Conservation (phyloP, 768 basidiomycete species). For the Pisolithus orientalis region DNA sequence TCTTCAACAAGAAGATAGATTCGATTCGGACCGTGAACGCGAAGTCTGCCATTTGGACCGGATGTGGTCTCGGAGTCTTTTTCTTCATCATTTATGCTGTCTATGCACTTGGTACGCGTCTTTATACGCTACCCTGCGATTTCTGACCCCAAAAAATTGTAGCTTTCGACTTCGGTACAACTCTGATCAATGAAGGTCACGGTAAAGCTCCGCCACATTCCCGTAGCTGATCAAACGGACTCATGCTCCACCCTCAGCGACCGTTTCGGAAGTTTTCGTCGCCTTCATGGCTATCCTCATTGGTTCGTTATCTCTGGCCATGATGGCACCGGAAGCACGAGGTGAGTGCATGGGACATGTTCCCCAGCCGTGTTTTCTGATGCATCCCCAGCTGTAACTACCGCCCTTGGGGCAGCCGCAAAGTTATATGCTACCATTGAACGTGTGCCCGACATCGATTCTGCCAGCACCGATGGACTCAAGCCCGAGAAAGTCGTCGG, state of each 20-base stretch:
- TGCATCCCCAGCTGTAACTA: conserved; percentile 53
- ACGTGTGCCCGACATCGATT: conserved; percentile 82
- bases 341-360: conserved; percentile 31
- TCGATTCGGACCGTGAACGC: conserved; percentile 46
- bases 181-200: conserved; percentile 59
- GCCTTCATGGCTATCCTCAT: conserved; percentile 81
- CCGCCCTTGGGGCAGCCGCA: conserved; percentile 78
- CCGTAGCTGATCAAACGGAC: not conserved
- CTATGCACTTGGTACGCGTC: conserved; percentile 58
- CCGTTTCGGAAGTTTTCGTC: conserved; percentile 73
- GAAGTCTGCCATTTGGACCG: conserved; percentile 54
- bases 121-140: not conserved
- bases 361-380: not conserved
- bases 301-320: conserved; percentile 82
- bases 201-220: conserved; percentile 30
- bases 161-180: conserved; percentile 90
- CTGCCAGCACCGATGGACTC: conserved; percentile 56
- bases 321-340: conserved; percentile 85
- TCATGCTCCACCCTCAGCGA: conserved; percentile 33
- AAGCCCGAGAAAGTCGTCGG: conserved; percentile 66
- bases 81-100: conserved; percentile 79
- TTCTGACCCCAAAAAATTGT: conserved; percentile 3
- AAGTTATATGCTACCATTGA: conserved; percentile 88
- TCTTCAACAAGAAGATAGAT: conserved; percentile 63
- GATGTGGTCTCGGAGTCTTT: conserved; percentile 61